phyloP scores from a whole-genome alignment of 2,329 filamentous ascomycete genomes.

The Colletotrichum lentis region DNA sequence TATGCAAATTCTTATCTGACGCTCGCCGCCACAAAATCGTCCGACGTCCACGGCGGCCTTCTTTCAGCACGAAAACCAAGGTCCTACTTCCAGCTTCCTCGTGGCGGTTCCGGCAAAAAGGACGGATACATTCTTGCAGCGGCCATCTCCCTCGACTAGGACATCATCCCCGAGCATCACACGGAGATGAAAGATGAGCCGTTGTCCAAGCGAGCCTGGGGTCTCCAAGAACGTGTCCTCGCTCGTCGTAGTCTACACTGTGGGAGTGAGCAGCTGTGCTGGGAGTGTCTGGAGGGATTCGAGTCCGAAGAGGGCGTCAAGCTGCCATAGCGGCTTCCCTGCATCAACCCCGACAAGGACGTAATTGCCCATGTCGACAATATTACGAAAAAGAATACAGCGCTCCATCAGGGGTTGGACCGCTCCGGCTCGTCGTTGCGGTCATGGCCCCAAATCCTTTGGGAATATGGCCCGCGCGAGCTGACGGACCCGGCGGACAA shows the following conservation, averaged over 20 bases:
- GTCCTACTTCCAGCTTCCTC: conserved; percentile 13
- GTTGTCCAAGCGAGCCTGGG: conserved; percentile 42
- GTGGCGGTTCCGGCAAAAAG: not conserved
- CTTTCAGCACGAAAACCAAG: conserved; percentile 19
- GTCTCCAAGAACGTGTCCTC: conserved; percentile 45
- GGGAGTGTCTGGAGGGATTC: conserved; percentile 33
- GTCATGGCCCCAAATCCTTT: conserved; percentile 9
- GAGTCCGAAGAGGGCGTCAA: conserved; percentile 23
- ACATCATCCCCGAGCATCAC: conserved; percentile 9
- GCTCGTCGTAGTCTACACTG: conserved; percentile 44
- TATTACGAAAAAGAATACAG: not conserved
- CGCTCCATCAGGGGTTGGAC: not conserved
- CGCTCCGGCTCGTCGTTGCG: not conserved
- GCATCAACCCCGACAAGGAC: not conserved
- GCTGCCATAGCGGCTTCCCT: not conserved
- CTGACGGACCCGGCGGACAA: conserved; percentile 41
- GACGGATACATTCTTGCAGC: conserved; percentile 8
- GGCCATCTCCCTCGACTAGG: conserved; percentile 9
- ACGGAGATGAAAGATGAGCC: conserved; percentile 15
- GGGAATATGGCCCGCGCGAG: conserved; percentile 20
- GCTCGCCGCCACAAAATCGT: conserved; percentile 40
- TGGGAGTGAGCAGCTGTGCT: conserved; percentile 18
- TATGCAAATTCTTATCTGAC: conserved; percentile 43
- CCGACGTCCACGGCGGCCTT: conserved; percentile 40
- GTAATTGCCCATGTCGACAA: not conserved